phyloP scores from a whole-genome alignment of 2,329 filamentous ascomycete species.

The Fusarium incarnatum region DNA sequence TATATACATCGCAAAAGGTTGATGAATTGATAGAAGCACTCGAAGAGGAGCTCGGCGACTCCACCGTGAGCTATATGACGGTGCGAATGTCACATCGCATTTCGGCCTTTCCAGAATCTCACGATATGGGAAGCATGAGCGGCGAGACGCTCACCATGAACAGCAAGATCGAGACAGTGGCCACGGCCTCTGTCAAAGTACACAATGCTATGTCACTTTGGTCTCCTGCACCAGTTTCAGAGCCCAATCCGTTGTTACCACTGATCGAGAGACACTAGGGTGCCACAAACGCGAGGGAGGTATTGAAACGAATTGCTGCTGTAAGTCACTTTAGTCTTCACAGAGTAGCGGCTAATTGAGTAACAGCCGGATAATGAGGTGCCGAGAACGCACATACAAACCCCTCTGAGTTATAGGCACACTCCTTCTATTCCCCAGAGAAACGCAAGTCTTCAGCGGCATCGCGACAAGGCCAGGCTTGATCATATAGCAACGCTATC shows the following conservation, averaged over 20 bases:
- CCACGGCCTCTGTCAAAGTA: constrained; percentile 62
- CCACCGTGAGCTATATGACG: constrained; percentile 61
- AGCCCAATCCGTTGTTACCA: constrained; percentile 55
- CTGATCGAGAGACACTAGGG: constrained; percentile 65
- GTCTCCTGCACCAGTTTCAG: constrained; percentile 58
- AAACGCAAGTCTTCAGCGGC: constrained; percentile 38
- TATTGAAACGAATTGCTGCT: constrained; percentile 52
- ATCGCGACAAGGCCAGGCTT: background rate
- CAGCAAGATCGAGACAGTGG: constrained; percentile 65
- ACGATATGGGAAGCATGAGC: constrained; percentile 33
- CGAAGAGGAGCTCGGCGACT: constrained; percentile 65
- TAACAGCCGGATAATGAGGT: background rate
- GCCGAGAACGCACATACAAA: background rate
- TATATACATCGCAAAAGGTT: constrained; percentile 56
- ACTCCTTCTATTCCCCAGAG: constrained; percentile 40
- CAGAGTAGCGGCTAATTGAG: background rate
- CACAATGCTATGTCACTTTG: constrained; percentile 63
- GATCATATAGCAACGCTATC: background rate
- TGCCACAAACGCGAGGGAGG: constrained; percentile 55
- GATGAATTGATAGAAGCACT: constrained; percentile 70
- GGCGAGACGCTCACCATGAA: constrained; percentile 56
- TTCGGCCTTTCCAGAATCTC: constrained; percentile 62
- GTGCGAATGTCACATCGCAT: constrained; percentile 67
- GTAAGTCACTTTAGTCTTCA: constrained; percentile 14
- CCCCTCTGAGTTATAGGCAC: constrained; percentile 5